phyloP scores from a whole-genome alignment of 345 rosid genomes.

The Populus nigra region DNA sequence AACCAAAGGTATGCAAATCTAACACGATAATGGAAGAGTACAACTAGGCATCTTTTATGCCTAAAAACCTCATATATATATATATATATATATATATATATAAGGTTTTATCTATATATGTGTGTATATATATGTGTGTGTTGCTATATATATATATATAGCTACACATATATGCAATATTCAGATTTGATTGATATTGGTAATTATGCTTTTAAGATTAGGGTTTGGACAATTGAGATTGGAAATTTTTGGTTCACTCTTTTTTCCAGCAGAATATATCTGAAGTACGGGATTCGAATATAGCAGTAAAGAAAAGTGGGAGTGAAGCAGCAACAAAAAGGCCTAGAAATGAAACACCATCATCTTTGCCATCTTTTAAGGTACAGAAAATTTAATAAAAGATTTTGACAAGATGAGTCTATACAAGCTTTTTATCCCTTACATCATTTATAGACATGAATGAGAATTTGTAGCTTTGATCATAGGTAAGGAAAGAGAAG shows the following conservation, averaged over 20 bases:
- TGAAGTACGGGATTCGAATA: constrained; percentile 51
- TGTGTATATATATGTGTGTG: too few relatives aligned
- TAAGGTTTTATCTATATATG: too few relatives aligned
- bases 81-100: too few relatives aligned
- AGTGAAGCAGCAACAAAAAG: constrained; percentile 59
- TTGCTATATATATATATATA: too few relatives aligned
- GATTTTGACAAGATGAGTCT: constrained; percentile 1
- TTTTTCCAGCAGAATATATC: constrained; percentile 39
- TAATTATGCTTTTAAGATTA: constrained; percentile 13
- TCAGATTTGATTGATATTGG: not conserved
- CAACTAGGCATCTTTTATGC: not conserved
- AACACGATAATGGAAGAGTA: not conserved
- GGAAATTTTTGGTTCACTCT: constrained; percentile 6
- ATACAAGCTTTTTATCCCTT: not conserved
- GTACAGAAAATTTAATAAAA: constrained; percentile 37
- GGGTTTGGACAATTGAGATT: constrained; percentile 23
- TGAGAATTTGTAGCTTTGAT: constrained; percentile 22
- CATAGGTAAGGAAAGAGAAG: constrained; percentile 96
- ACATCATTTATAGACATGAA: not conserved
- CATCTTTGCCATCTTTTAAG: constrained; percentile 90
- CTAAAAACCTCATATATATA: not conserved
- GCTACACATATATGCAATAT: not conserved
- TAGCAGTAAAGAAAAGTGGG: constrained; percentile 61
- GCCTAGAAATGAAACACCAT: constrained; percentile 66
- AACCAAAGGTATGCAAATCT: constrained; percentile 30